Conservation (phyloP, 352 stramenopile genomes). For the Blastocystis sp. region DNA sequence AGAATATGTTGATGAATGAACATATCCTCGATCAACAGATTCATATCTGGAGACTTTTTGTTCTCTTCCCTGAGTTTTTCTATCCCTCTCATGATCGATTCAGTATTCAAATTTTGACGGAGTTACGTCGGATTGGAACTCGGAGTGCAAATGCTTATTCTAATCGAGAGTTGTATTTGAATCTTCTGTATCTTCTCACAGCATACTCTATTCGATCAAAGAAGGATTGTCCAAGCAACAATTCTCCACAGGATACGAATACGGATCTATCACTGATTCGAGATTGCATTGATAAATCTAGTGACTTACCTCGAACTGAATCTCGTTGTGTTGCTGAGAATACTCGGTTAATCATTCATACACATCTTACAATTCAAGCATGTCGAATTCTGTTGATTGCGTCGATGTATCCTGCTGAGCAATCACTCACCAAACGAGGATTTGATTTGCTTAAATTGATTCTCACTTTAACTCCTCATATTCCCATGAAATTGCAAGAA, state of each 20-base stretch:
- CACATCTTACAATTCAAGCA: neutral
- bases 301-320: neutral
- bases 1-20: constrained; percentile 42
- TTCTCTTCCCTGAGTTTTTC: constrained; percentile 42
- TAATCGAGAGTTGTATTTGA: constrained; percentile 16
- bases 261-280: neutral
- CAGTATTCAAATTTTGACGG: neutral
- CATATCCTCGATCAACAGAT: constrained; percentile 49
- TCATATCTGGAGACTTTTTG: constrained; percentile 24
- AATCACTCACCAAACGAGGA: neutral
- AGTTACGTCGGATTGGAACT: neutral
- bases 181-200: neutral
- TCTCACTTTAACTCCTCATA: neutral
- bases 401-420: neutral
- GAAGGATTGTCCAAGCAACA: neutral
- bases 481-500: neutral
- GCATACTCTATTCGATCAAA: neutral
- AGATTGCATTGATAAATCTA: neutral
- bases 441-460: constrained; percentile 14
- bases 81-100: neutral
- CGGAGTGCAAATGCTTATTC: neutral
- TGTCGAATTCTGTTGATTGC: neutral
- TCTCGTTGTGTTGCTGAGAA: neutral
- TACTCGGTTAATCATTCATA: neutral
- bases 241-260: neutral